Percentiles rank a stretch among this genome's conserved stretches.
Conservation (phyloP, 345 rosid genomes). For the Gossypium mustelinum region DNA sequence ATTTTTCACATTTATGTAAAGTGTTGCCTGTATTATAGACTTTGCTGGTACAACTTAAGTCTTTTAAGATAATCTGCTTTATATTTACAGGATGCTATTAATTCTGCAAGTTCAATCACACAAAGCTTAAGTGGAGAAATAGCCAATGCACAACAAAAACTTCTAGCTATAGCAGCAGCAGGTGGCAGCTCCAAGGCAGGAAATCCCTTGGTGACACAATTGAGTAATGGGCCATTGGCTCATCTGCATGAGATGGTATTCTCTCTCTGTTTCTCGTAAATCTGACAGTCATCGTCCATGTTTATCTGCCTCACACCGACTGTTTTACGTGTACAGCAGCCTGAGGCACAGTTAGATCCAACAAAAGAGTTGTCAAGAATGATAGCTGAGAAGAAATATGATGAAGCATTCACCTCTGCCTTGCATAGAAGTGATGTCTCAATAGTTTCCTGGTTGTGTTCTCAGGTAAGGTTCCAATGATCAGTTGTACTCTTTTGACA, state of each 20-base stretch:
- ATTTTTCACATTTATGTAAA: background rate
- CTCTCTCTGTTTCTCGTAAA: background rate
- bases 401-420: slow-evolving; percentile 58
- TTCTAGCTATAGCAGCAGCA: slow-evolving; percentile 60
- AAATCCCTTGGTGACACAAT: slow-evolving; percentile 45
- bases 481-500: background rate
- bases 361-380: slow-evolving; percentile 55
- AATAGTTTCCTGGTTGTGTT: slow-evolving; percentile 70
- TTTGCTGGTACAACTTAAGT: background rate
- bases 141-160: slow-evolving; percentile 59
- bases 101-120: slow-evolving; percentile 56
- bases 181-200: slow-evolving; percentile 41
- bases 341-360: slow-evolving; percentile 59
- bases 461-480: slow-evolving; percentile 37
- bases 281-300: background rate
- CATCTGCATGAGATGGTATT: slow-evolving; percentile 50
- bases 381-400: slow-evolving; percentile 54
- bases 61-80: slow-evolving; percentile 5
- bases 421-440: slow-evolving; percentile 68
- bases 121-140: slow-evolving; percentile 59
- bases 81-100: slow-evolving; percentile 52
- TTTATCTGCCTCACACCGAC: background rate
- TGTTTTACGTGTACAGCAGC: slow-evolving; percentile 22
- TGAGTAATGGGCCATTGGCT: slow-evolving; percentile 56
- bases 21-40: background rate